These are phyloP conservation scores for Panus rudis DNA, from an alignment of 768 basidiomycete genomes.

Conservation along the genomic window DNA sequence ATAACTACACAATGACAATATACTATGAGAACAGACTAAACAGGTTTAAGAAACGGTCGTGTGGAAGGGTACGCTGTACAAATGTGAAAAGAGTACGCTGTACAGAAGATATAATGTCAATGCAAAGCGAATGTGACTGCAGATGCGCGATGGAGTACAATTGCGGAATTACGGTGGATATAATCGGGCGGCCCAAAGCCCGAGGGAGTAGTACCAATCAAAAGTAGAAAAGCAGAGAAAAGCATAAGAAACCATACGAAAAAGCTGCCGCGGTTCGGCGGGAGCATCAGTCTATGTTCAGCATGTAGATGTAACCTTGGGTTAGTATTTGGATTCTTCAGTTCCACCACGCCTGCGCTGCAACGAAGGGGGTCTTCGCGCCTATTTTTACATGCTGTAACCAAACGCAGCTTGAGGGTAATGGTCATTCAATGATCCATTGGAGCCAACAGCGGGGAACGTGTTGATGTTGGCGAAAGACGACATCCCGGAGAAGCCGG, in stretches of 20 bases:
- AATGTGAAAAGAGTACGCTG: constrained; percentile 24
- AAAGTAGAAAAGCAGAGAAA: constrained; percentile 11
- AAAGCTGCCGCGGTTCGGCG: not conserved
- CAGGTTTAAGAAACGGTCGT: constrained; percentile 24
- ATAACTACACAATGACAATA: no score
- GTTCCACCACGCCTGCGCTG: no score
- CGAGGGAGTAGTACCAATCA: constrained; percentile 9
- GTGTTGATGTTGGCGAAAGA: constrained; percentile 47
- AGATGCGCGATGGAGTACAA: constrained; percentile 29
- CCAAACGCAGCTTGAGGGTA: constrained; percentile 71
- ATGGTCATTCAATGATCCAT: constrained; percentile 58
- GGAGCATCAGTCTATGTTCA: not conserved
- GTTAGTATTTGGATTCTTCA: not conserved
- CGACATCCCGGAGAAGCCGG: constrained; percentile 50
- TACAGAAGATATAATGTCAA: constrained; percentile 25
- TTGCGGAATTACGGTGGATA: constrained; percentile 30
- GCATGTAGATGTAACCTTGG: not conserved
- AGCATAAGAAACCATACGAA: constrained; percentile 5
- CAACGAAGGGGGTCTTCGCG: no score
- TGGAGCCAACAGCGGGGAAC: constrained; percentile 38
- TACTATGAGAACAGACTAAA: no score
- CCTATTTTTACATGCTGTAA: constrained; percentile 64
- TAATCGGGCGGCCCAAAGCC: constrained; percentile 25
- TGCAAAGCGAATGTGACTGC: constrained; percentile 26
- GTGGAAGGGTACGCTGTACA: constrained; percentile 17